Evolutionary conservation across 177 flowering plant genomes (phyloP), one percentile per base, ranked within the genome.

Genomic region (Vitis hybrid): DNA sequence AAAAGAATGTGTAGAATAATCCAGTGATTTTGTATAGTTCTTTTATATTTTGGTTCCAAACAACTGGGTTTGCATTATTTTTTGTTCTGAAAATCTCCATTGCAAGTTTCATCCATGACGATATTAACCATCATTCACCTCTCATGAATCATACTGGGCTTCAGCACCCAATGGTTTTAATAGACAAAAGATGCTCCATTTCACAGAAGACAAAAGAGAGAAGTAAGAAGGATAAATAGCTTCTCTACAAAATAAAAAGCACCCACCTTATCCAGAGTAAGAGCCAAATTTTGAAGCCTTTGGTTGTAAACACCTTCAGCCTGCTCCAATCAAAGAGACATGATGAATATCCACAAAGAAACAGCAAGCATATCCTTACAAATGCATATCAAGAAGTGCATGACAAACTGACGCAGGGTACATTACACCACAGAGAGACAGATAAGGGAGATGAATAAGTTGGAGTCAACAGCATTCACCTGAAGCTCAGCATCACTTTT

Each of bases 281-380:
- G 84, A 69, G 98, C 98, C 86, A 96, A 78, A 82, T 94, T 96
- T 77, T 94, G 98, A 78, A 96, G 95, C 86, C 99, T 87, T 79
- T 94, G 98, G 78, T 89, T 92, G 83, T 88, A 96, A 15, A 96
- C 99, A 76, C 99, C 99, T 81, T 96, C 99, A 55, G 99, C 99
- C 97, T 94, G 85, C 18, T 64, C 19, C 79, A 69, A 10, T 10
- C 20, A 70, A 62, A 59, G 26, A 68, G 12, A 65, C 29, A 51
- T 39, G 15, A 64, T 59, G 62, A 74, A 59, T 19, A 59, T 60
- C 45, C 49, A 67, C 26, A 64, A 16, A 11, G 31, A 20, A 65
- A 70, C 16, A 22, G 19, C 49, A 64, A 51, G 69, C 55, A 71
- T 45, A 20, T 13, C 58, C 49, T 16, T 10, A 51, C 29, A 64